A percentile compares a stretch with the other conserved stretches of the same genome.
Evolutionary conservation across 1,284 basidiomycete species (phyloP).

Genomic region (Pyrrhoderma lamaoense): DNA sequence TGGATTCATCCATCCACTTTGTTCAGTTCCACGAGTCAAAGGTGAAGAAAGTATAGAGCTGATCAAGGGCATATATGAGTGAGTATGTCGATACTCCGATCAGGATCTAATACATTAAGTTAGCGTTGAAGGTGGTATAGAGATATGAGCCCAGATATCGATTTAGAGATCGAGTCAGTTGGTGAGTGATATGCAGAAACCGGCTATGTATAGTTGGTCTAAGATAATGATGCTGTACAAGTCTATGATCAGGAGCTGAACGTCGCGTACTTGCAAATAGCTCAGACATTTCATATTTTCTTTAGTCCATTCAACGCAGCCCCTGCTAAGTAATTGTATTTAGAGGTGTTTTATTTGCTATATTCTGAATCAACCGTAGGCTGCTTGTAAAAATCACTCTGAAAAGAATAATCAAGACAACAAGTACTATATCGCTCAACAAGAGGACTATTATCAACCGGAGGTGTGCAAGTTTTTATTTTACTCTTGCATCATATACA

Average conservation of each 20-base stretch:
- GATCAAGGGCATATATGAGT: constrained; percentile 51
- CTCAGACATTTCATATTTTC: constrained; percentile 47
- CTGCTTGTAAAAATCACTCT: constrained; percentile 43
- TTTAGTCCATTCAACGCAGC: constrained; percentile 39
- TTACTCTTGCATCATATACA: too few species aligned
- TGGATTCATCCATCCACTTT: constrained; percentile 48
- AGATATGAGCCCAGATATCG: constrained; percentile 43
- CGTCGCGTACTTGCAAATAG: constrained; percentile 39
- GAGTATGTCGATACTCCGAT: constrained; percentile 8
- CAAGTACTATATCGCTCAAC: constrained; percentile 42
- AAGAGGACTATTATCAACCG: constrained; percentile 59
- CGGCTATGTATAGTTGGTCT: not conserved
- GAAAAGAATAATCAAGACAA: constrained; percentile 25
- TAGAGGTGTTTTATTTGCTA: not conserved
- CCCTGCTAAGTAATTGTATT: constrained; percentile 40
- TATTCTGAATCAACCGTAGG: constrained; percentile 12
- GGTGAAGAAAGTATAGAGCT: constrained; percentile 40
- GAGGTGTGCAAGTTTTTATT: constrained; percentile 31
- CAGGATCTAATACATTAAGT: not conserved
- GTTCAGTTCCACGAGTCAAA: constrained; percentile 32
- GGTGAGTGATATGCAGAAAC: constrained; percentile 28
- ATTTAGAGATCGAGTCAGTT: constrained; percentile 36
- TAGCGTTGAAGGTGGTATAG: constrained; percentile 45
- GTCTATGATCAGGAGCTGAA: constrained; percentile 37
- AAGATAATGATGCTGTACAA: constrained; percentile 9